Evolutionary conservation across 345 rosid species (phyloP), one percentile per base, ranked within the genome.

Genomic region (Euphorbia pulcherrima): DNA sequence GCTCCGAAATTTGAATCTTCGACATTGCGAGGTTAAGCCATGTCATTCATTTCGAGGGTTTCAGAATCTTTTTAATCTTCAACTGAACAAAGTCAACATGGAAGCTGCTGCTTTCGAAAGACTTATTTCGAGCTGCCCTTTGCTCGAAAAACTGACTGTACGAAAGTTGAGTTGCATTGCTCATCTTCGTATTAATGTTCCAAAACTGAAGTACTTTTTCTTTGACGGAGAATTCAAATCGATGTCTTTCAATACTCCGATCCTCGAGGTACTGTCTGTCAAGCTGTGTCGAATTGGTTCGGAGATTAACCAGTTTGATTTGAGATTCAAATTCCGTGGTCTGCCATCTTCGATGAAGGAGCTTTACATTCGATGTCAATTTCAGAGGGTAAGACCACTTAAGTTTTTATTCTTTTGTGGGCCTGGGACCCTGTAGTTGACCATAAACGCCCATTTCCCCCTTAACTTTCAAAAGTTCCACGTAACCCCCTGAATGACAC

Each of bases 201-300:
- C 40, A 13, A 47, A 48, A 14, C 67, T 63, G 55, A 63, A 63
- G 55, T 26, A 46, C 39, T 46, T 63, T 1, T 63, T 24, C 54
- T 46, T 63, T 63, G 55, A 63, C 28, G 67, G 67, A 17, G 67
- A 63, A 46, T 63, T 63, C 40, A 63, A 63, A 63, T 63, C 67
- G 26, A 46, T 63, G 13, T 47, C 8, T 63, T 63, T 63, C 40
- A 46, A 27, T 5, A 63, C 67, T 27, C 67, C 67, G 28, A 2
- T 63, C n/a, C 67, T 63, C 0, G 67, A 63, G 24, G 39, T 47
- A 27, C 9, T 63, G 16, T 63, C 55, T 26, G 18, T 63, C 24
- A 46, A 63, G 44, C 47, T 63, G 41, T 63, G 8, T 47, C 39
- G 67, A 28, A 26, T 63, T 63, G 67, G 40, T 27, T 46, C 39